Evolutionary conservation across 176 grass and related monocot species (phyloP), one percentile per base, ranked within the genome.

Genomic region (Carex parvula): DNA sequence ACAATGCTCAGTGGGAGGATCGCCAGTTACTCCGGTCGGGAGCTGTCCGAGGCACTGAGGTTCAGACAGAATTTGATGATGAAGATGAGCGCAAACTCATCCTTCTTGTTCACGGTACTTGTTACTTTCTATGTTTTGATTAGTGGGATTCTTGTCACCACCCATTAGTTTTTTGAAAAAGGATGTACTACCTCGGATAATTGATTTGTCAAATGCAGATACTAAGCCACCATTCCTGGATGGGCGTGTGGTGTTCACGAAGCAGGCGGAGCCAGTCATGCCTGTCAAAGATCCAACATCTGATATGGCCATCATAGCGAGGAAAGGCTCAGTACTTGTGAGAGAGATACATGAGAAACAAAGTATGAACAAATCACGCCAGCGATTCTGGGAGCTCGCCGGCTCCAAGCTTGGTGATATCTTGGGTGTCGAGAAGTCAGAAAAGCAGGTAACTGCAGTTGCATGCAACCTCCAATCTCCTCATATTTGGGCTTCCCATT

Each of bases 1-100:
- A 98, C 87, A 98, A 95, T 88, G 96, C 96, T 79, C 96, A 98
- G 83, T 98, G 96, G 96, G 96, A 98, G 86, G 96, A 98, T 83
- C 90, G 96, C 55, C 96, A 98, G 37, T 81, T 98, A 60, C 84
- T 98, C 86, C 92, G 96, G 83, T 98, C 96, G 16, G 96, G 96
- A 79, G 96, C 96, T 86, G 96, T 98, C 57, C 90, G 90, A 93
- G 96, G 96, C 83, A 95, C 96, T 39, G 96, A 98, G 81, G 93
- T 98, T 39, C 93, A 95, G 83, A 98, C 91, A 71, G 96, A 98
- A 74, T 98, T 98, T 87, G 93, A 98, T 48, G 96, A 98, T 68
- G 96, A 98, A 71, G 96, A 98, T n/a, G 96, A 98, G 83, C 88
- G 93, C 54, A 98, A 93, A 98, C 89, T 98, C 80, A 98, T 98